phyloP scores from a whole-genome alignment of 306 rosid species.

The Sophora flavescens region DNA sequence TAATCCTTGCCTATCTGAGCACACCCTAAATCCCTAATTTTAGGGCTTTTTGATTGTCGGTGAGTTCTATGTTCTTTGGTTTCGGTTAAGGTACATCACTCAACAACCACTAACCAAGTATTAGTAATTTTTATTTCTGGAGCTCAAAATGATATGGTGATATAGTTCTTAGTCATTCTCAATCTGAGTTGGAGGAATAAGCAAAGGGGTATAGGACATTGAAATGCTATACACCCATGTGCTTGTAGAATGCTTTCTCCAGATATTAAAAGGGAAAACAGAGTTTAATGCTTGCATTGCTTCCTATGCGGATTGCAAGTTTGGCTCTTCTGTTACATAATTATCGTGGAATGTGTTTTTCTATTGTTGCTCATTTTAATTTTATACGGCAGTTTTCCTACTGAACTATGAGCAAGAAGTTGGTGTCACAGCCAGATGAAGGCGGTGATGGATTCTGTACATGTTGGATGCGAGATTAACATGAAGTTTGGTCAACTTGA shows the following conservation, averaged over 20 bases:
- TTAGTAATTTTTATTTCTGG: no score
- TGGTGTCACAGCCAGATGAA: no score
- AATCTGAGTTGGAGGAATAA: conserved; percentile 44
- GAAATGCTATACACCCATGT: background rate
- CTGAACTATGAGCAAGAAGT: no score
- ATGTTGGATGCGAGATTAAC: no score
- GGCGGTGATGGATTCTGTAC: no score
- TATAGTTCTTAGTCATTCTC: no score
- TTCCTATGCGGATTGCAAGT: conserved; percentile 58
- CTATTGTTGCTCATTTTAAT: background rate
- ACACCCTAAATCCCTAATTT: conserved; percentile 28
- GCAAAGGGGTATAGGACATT: conserved; percentile 40
- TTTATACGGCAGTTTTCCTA: no score
- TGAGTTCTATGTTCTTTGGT: background rate
- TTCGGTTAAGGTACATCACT: no score
- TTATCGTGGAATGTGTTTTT: background rate
- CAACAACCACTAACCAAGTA: no score
- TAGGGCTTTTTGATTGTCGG: background rate
- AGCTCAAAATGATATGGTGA: no score
- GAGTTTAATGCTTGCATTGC: conserved; percentile 67
- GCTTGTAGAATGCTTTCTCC: conserved; percentile 46
- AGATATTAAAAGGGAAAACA: conserved; percentile 39
- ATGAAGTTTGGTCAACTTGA: no score
- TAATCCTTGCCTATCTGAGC: conserved; percentile 99
- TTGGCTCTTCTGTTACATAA: conserved; percentile 73